phyloP scores from a whole-genome alignment of 148 eudicot species.

The Fagopyrum homotropicum region DNA sequence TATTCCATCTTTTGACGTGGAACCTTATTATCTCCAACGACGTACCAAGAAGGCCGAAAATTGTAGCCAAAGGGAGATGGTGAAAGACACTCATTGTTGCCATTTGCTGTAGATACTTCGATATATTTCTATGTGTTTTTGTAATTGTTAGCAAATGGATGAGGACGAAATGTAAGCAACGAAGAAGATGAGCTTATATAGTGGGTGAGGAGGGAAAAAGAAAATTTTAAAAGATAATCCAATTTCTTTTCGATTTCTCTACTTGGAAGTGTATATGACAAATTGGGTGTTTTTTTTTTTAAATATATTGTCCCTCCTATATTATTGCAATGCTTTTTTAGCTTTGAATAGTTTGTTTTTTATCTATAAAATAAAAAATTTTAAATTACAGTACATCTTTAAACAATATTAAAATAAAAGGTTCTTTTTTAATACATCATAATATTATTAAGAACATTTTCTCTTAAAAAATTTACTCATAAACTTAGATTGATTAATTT shows the following conservation, averaged over 20 bases:
- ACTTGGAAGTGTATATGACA: too few relatives aligned
- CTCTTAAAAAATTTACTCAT: too few relatives aligned
- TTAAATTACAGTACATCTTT: too few relatives aligned
- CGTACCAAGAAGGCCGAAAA: conserved; percentile 62
- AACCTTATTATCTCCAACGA: too few relatives aligned
- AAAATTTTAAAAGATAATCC: not conserved
- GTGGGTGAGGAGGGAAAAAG: conserved; percentile 14
- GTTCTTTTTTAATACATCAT: too few relatives aligned
- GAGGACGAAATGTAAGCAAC: conserved; percentile 20
- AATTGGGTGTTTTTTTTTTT: not conserved
- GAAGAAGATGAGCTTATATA: conserved; percentile 25
- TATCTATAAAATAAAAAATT: not conserved
- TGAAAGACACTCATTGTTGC: conserved; percentile 27
- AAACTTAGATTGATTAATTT: too few relatives aligned
- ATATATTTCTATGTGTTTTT: conserved; percentile 1
- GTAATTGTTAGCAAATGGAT: conserved; percentile 13
- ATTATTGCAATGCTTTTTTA: conserved; percentile 7
- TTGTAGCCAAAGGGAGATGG: conserved; percentile 50
- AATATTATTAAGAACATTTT: too few relatives aligned
- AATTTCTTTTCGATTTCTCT: not conserved
- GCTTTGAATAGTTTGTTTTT: not conserved
- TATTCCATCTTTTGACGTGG: too few relatives aligned
- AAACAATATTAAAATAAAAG: too few relatives aligned
- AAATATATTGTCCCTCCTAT: not conserved
- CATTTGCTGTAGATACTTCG: conserved; percentile 15